Conservation (phyloP, 371 early-diverging fungal species). For the Syncephalis fuscata region DNA sequence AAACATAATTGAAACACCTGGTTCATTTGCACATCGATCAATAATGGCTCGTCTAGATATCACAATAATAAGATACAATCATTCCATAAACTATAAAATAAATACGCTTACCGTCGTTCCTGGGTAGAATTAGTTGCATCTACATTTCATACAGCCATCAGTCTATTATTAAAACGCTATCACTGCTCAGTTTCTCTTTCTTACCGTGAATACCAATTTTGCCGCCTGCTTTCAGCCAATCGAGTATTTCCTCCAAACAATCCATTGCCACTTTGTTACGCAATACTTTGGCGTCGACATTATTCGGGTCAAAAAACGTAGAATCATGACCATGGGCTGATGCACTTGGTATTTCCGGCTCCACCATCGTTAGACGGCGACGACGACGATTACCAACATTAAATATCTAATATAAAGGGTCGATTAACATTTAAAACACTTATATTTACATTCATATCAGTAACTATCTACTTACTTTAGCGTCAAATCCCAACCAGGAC, state of each 20-base stretch:
- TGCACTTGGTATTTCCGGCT: neutral
- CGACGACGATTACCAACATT: constrained; percentile 79
- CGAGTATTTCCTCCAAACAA: constrained; percentile 59
- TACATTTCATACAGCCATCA: neutral
- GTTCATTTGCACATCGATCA: constrained; percentile 35
- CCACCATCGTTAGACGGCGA: constrained; percentile 11
- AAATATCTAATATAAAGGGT: constrained; percentile 45
- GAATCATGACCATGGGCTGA: constrained; percentile 22
- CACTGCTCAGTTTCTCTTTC: neutral
- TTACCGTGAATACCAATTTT: constrained; percentile 64
- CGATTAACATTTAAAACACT: too few species aligned
- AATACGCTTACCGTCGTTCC: constrained; percentile 32
- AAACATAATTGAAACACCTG: constrained; percentile 29
- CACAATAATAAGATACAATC: too few species aligned
- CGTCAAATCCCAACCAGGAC: constrained; percentile 46
- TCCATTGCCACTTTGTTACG: constrained; percentile 63
- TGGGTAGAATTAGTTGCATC: constrained; percentile 80
- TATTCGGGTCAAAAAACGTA: constrained; percentile 63
- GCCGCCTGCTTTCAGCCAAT: constrained; percentile 56
- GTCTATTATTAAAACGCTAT: neutral
- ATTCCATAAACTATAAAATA: too few species aligned
- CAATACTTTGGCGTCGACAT: constrained; percentile 38
- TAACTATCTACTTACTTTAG: constrained; percentile 26
- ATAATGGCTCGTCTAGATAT: constrained; percentile 36
- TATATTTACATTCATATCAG: too few species aligned